Percentiles rank a stretch among this genome's conserved stretches.
Conservation (phyloP, 2,329 filamentous ascomycete genomes). For the Apiospora sp. region DNA sequence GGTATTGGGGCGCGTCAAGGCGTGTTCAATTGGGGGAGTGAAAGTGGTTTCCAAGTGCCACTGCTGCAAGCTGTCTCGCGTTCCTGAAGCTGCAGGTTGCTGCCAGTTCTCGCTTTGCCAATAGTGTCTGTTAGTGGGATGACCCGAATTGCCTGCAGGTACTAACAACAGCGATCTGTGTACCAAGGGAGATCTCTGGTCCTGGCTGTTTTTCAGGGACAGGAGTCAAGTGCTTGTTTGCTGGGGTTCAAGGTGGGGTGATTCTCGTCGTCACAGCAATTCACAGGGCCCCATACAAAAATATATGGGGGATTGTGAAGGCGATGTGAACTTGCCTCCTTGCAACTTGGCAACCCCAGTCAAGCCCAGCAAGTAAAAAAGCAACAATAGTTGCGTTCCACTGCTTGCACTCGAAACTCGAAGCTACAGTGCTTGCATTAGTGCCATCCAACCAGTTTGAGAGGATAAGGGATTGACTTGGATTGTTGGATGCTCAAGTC, state of each 20-base stretch:
- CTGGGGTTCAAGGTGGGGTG: neutral
- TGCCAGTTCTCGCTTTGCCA: neutral
- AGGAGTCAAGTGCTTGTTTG: conserved; percentile 27
- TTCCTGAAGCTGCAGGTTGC: neutral
- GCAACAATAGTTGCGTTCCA: neutral
- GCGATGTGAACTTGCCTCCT: neutral
- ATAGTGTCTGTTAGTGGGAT: conserved; percentile 31
- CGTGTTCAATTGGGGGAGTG: conserved; percentile 8
- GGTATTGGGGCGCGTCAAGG: neutral
- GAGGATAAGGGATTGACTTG: neutral
- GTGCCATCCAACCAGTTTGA: neutral
- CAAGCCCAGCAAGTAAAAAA: conserved; percentile 16
- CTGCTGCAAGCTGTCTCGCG: conserved; percentile 3
- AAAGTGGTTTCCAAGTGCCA: conserved; percentile 6
- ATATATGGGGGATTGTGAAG: conserved; percentile 9
- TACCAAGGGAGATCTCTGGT: conserved; percentile 31
- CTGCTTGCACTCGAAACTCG: neutral
- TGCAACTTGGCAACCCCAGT: neutral
- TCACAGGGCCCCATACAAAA: conserved; percentile 24
- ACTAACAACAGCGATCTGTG: conserved; percentile 37
- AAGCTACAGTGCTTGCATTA: conserved; percentile 20
- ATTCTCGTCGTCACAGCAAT: conserved; percentile 12
- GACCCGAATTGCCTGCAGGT: conserved; percentile 5
- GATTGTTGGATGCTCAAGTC: neutral
- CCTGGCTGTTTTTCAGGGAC: neutral